phyloP scores from a whole-genome alignment of 2,329 filamentous ascomycete genomes.

The Hypoxylon sp. region DNA sequence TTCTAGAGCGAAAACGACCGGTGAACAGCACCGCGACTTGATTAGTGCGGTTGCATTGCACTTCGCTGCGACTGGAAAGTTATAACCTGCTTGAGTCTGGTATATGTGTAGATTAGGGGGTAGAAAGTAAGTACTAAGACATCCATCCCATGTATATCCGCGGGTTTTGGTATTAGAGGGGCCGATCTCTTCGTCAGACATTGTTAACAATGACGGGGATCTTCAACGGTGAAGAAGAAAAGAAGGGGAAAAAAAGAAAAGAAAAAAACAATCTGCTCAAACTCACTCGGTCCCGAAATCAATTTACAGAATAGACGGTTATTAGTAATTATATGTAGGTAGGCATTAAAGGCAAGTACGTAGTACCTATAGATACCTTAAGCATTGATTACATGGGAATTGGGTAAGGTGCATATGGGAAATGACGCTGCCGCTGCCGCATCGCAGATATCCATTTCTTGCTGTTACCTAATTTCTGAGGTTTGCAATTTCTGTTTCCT shows the following conservation, averaged over 20 bases:
- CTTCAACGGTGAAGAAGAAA: conserved; percentile 25
- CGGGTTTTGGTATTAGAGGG: conserved; percentile 10
- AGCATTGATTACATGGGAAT: neutral
- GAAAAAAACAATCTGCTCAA: conserved; percentile 11
- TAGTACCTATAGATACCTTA: neutral
- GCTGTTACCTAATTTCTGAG: conserved; percentile 1
- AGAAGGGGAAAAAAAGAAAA: conserved; percentile 15
- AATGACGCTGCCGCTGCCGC: neutral
- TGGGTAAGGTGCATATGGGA: neutral
- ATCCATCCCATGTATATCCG: conserved; percentile 5
- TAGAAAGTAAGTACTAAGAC: conserved; percentile 1
- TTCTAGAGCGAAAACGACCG: conserved; percentile 23
- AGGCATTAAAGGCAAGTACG: neutral
- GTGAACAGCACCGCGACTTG: conserved; percentile 22
- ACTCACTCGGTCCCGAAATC: conserved; percentile 30
- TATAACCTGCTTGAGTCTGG: conserved; percentile 34
- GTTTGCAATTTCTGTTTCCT: neutral
- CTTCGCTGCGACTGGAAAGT: conserved; percentile 26
- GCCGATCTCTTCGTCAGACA: neutral
- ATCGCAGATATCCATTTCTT: neutral
- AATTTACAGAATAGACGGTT: neutral
- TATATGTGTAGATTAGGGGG: neutral
- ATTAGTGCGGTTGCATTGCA: conserved; percentile 35
- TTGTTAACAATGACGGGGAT: conserved; percentile 14
- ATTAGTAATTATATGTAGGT: neutral